phyloP scores from a whole-genome alignment of 2,329 filamentous ascomycete genomes.

The Beauveria scarabaeidicola region DNA sequence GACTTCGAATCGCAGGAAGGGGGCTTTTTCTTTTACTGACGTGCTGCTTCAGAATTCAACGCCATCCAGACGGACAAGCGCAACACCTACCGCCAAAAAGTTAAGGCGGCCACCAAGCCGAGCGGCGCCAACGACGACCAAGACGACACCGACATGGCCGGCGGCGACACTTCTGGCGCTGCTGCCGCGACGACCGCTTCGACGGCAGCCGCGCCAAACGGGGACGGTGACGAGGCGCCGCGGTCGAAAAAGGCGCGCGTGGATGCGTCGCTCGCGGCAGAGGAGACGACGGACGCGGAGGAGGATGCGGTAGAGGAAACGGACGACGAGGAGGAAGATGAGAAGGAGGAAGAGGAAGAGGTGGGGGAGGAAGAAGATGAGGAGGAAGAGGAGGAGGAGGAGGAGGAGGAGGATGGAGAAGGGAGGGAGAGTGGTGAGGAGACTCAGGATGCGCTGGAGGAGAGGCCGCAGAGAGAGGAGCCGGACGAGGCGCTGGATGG shows the following conservation, averaged over 20 bases:
- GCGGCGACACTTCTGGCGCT: constrained; percentile 15
- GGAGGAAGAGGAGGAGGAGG: constrained; percentile 37
- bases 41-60: constrained; percentile 52
- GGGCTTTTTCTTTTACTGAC: constrained; percentile 2
- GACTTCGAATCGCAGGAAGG: not conserved
- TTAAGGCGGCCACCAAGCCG: constrained; percentile 57
- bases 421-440: constrained; percentile 43
- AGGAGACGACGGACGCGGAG: constrained; percentile 31
- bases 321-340: constrained; percentile 27
- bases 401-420: constrained; percentile 39
- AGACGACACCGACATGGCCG: constrained; percentile 25
- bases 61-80: constrained; percentile 66
- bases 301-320: constrained; percentile 41
- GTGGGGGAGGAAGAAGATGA: constrained; percentile 40
- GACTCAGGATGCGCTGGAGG: constrained; percentile 45
- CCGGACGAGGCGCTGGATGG: constrained; percentile 56
- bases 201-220: constrained; percentile 24
- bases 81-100: constrained; percentile 62
- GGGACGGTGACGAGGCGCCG: constrained; percentile 24
- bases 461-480: constrained; percentile 37
- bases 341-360: constrained; percentile 38
- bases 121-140: constrained; percentile 14
- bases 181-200: constrained; percentile 15
- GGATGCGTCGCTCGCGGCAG: constrained; percentile 30
- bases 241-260: constrained; percentile 38